phyloP scores from a whole-genome alignment of 208 protist species.

The Sergeia podlipaevii region DNA sequence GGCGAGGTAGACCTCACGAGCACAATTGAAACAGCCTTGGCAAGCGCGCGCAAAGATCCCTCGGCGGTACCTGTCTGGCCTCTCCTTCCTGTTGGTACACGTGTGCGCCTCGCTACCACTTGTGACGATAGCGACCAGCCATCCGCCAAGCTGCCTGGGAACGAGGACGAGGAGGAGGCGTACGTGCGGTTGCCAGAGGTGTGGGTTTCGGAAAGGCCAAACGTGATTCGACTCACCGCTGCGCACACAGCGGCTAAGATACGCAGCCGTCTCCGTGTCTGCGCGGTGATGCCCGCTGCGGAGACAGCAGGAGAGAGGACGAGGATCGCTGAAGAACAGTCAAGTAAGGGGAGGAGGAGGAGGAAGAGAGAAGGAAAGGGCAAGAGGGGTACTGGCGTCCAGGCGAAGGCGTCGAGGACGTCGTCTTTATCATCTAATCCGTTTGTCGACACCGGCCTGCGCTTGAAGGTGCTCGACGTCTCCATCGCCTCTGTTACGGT shows the following conservation, averaged over 20 bases:
- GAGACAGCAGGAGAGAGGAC: not conserved
- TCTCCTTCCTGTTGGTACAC: conserved; percentile 23
- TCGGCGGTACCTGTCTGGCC: not conserved
- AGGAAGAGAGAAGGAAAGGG: too few relatives aligned
- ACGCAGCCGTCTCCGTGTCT: conserved; percentile 28
- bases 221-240: conserved; percentile 33
- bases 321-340: not conserved
- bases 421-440: too few relatives aligned
- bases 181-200: conserved; percentile 39
- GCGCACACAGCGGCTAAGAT: conserved; percentile 32
- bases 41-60: not conserved
- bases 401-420: too few relatives aligned
- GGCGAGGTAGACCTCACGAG: conserved; percentile 46
- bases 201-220: conserved; percentile 17
- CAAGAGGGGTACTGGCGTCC: too few relatives aligned
- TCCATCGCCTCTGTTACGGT: conserved; percentile 32
- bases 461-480: conserved; percentile 50
- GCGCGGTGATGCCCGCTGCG: conserved; percentile 14
- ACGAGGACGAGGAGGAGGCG: too few relatives aligned
- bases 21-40: conserved; percentile 4
- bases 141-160: too few relatives aligned
- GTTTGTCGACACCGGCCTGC: conserved; percentile 43
- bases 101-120: conserved; percentile 41
- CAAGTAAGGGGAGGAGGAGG: not conserved
- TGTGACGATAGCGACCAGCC: conserved; percentile 46